Conservation (phyloP, 148 eudicot species). For the Rhododendron molle region DNA sequence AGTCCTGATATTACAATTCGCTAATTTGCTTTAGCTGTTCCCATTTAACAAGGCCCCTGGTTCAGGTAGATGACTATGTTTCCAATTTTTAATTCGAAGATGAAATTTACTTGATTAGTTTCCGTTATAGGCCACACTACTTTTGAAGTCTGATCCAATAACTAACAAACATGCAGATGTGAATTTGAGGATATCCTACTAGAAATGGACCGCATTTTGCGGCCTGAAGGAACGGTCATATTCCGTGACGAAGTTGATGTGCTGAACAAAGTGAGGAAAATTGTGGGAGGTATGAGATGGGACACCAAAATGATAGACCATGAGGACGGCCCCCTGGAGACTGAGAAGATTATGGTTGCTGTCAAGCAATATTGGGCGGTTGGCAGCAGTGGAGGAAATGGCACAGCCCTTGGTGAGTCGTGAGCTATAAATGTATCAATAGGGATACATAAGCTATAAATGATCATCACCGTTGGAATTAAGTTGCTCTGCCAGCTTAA, state of each 20-base stretch:
- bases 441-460: neutral
- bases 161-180: slow-evolving; percentile 38
- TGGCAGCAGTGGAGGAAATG: slow-evolving; percentile 32
- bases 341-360: slow-evolving; percentile 61
- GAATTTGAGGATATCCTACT: slow-evolving; percentile 62
- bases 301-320: slow-evolving; percentile 67
- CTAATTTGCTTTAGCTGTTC: too few species aligned
- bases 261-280: slow-evolving; percentile 57
- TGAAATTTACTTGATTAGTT: neutral
- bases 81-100: neutral
- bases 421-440: neutral
- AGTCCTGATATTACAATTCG: neutral
- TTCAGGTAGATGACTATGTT: neutral
- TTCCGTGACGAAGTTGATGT: slow-evolving; percentile 70
- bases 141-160: neutral
- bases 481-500: neutral
- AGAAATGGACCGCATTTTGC: slow-evolving; percentile 82
- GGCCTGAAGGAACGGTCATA: slow-evolving; percentile 77
- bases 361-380: slow-evolving; percentile 66
- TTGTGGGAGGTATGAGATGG: slow-evolving; percentile 83
- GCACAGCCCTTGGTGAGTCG: slow-evolving; percentile 6
- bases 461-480: neutral
- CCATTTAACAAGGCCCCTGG: too few species aligned
- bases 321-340: slow-evolving; percentile 74
- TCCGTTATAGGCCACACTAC: neutral